These are phyloP conservation scores for Hypoxylon sp. DNA, from an alignment of 2,329 filamentous ascomycete species.

Conservation along the genomic window DNA sequence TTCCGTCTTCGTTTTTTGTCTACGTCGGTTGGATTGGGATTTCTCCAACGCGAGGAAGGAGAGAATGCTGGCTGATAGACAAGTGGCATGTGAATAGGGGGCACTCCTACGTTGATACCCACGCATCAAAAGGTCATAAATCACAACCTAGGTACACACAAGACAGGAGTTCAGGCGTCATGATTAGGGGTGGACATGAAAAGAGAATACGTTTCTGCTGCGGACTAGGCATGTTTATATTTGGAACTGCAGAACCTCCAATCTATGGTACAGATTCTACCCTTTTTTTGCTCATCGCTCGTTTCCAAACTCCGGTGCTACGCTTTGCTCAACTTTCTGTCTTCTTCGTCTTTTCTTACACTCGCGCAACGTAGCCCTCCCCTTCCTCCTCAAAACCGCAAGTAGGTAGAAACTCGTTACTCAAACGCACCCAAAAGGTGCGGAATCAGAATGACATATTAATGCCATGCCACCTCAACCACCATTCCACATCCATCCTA, in stretches of 20 bases:
- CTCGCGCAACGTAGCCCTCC: no score
- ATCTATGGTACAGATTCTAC: slow-evolving; percentile 40
- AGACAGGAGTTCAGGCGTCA: slow-evolving; percentile 24
- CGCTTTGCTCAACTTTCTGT: slow-evolving; percentile 16
- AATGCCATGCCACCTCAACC: slow-evolving; percentile 15
- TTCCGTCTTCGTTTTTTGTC: no score
- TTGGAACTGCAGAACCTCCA: slow-evolving; percentile 30
- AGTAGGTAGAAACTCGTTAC: slow-evolving; percentile 16
- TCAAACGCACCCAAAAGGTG: slow-evolving; percentile 3
- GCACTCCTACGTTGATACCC: slow-evolving; percentile 33
- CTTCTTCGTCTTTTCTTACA: slow-evolving; percentile 11
- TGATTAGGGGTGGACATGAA: no score
- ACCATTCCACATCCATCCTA: no score
- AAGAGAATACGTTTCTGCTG: slow-evolving; percentile 10
- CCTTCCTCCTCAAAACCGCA: slow-evolving; percentile 22
- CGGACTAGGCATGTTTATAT: slow-evolving; percentile 28
- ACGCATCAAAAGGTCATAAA: slow-evolving; percentile 25
- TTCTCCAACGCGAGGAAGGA: no score
- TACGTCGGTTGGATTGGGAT: no score
- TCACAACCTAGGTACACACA: slow-evolving; percentile 19
- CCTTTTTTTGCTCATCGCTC: slow-evolving; percentile 25
- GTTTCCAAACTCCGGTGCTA: slow-evolving; percentile 37
- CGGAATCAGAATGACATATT: slow-evolving; percentile 16
- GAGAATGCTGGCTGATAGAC: background rate
- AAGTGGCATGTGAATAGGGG: slow-evolving; percentile 2